These are phyloP conservation scores for Cyberlindnera bimundalis DNA, from an alignment of 805 yeast species.

Conservation along the genomic window DNA sequence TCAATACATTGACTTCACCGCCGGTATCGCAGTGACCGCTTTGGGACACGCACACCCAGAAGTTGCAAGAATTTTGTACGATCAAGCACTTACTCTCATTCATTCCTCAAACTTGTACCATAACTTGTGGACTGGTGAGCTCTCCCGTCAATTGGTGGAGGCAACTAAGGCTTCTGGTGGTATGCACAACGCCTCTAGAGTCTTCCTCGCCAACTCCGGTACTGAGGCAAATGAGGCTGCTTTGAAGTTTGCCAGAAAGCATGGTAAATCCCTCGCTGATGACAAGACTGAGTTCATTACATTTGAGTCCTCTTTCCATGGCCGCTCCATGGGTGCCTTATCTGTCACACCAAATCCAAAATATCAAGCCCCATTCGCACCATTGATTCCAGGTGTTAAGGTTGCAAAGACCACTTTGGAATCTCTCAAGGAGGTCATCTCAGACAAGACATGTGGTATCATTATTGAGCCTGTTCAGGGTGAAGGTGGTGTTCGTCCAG, in stretches of 20 bases:
- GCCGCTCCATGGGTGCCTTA: conserved; percentile 90
- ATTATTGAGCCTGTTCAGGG: conserved; percentile 98
- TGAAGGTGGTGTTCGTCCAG: conserved; percentile 88
- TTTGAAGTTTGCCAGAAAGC: conserved; percentile 74
- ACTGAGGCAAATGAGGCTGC: conserved; percentile 83
- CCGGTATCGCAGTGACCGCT: conserved; percentile 97
- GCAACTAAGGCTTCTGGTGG: conserved; percentile 73
- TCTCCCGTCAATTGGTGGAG: conserved; percentile 67
- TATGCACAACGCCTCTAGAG: conserved; percentile 74
- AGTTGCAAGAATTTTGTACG: conserved; percentile 63
- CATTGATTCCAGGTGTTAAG: conserved; percentile 85
- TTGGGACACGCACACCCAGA: conserved; percentile 83
- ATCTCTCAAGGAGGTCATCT: conserved; percentile 48
- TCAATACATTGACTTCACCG: conserved; percentile 83
- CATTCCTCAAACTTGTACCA: conserved; percentile 87
- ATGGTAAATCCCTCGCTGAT: conserved; percentile 54
- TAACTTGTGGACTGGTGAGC: conserved; percentile 78
- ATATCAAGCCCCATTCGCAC: conserved; percentile 88
- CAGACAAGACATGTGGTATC: conserved; percentile 65
- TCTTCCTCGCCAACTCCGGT: conserved; percentile 69
- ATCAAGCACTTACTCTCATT: conserved; percentile 69
- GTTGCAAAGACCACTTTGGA: conserved; percentile 62
- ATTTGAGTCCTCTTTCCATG: conserved; percentile 91
- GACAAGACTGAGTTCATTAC: conserved; percentile 75
- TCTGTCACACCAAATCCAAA: conserved; percentile 91